Percentiles rank a stretch among this genome's conserved stretches.
These are phyloP conservation scores for Podospora australis DNA, from an alignment of 495 filamentous ascomycete genomes.

Conservation along the genomic window DNA sequence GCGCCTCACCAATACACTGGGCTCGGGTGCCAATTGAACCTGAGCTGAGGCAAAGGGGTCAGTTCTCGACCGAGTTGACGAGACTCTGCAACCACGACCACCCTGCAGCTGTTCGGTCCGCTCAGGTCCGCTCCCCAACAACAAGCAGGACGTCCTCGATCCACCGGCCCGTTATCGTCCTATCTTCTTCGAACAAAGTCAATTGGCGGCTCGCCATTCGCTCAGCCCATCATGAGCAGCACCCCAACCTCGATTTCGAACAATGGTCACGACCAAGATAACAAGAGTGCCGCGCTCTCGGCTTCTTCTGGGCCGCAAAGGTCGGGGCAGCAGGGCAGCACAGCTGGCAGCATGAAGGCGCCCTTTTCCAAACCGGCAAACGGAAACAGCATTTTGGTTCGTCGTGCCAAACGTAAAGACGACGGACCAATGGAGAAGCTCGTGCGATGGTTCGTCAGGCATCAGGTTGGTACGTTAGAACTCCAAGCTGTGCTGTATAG, in stretches of 20 bases:
- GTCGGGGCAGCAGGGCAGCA: slow-evolving; percentile 3
- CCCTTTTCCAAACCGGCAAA: slow-evolving; percentile 43
- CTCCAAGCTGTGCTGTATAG: not conserved
- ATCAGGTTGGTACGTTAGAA: slow-evolving; percentile 48
- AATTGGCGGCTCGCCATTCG: slow-evolving; percentile 11
- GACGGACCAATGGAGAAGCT: slow-evolving; percentile 37
- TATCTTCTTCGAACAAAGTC: not conserved
- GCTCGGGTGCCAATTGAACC: too few relatives aligned
- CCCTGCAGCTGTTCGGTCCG: too few relatives aligned
- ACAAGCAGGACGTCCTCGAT: too few relatives aligned
- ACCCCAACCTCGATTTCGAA: slow-evolving; percentile 1
- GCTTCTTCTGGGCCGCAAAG: slow-evolving; percentile 12
- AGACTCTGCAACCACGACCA: too few relatives aligned
- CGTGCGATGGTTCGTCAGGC: slow-evolving; percentile 45
- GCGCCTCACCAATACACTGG: too few relatives aligned
- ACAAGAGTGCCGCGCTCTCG: not conserved
- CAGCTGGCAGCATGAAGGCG: slow-evolving; percentile 37
- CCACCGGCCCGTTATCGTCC: too few relatives aligned
- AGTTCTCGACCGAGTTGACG: too few relatives aligned
- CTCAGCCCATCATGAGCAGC: slow-evolving; percentile 9
- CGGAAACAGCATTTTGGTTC: slow-evolving; percentile 40
- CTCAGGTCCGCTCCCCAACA: too few relatives aligned
- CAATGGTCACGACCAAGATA: slow-evolving; percentile 1
- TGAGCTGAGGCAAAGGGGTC: too few relatives aligned
- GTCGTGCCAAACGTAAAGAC: slow-evolving; percentile 40